Evolutionary conservation across 768 basidiomycete genomes (phyloP), one percentile per base, ranked within the genome.

Genomic region (Hebeloma cylindrosporum): DNA sequence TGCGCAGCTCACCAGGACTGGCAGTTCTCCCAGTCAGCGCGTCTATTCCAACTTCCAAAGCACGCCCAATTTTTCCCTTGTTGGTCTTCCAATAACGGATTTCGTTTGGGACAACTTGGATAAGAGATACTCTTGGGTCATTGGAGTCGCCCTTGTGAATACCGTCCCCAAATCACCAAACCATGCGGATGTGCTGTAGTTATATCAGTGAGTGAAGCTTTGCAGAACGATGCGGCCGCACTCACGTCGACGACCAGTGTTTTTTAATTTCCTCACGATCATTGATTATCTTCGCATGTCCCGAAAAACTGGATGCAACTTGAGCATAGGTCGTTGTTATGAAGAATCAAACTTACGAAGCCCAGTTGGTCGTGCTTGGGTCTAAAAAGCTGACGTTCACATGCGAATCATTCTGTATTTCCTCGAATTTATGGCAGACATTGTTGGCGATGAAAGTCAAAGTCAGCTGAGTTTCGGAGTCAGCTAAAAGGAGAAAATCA

Each of bases 141-240:
- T 74, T 68, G 22, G 74, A 74, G 54, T 85, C 79, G n/a, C 92
- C 93, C 55, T 80, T 84, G 63, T 93, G 92, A 5, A 85, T 67
- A 13, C 88, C 88, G 52, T 95, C 92, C 23, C 83, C 43, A 93
- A 71, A 59, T 95, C 85, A 27, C 88, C 90, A 55, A 94, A 94
- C 75, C 90, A 96, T 0, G 83, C 85, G 7, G 75, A 62, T 23
- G 79, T 71, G 2, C 85, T 88, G 36, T 16, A 7, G n/a, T 18
- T 11, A 8, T 26, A 32, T 13, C 23, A 33, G 25, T 43, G 16
- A 25, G 18, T 40, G 16, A 27, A 21, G 10, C 16, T 27, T 13
- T 47, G 10, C 23, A 22, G 17, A 63, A 21, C 9, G 9, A n/a
- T n/a, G n/a, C 21, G 32, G 3, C 13, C 7, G n/a, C n/a, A 27